Evolutionary conservation across 2,329 filamentous ascomycete species (phyloP).

Genomic region (Triangularia setosa): DNA sequence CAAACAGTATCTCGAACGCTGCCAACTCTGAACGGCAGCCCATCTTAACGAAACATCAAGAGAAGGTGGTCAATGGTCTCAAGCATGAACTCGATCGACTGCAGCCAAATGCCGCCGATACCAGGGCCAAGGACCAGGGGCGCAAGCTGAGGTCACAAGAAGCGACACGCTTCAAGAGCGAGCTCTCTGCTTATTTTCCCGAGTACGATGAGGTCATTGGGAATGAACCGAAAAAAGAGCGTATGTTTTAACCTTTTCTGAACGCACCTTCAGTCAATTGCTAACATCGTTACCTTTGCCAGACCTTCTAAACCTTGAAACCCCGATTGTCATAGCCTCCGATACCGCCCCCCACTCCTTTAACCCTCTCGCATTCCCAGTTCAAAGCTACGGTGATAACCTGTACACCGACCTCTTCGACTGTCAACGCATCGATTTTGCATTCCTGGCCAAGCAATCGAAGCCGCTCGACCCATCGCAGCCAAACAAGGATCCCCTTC

Average conservation of each 20-base stretch:
- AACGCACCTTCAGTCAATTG: conserved; percentile 9
- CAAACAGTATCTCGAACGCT: conserved; percentile 17
- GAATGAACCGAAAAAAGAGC: conserved; percentile 72
- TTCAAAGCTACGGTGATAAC: conserved; percentile 53
- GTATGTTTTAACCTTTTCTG: conserved; percentile 46
- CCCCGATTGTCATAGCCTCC: conserved; percentile 68
- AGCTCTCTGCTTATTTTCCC: conserved; percentile 83
- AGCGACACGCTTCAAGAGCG: conserved; percentile 81
- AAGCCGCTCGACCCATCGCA: not conserved
- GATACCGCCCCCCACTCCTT: conserved; percentile 30
- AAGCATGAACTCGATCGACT: conserved; percentile 57
- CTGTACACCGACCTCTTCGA: conserved; percentile 55
- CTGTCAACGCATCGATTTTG: conserved; percentile 54
- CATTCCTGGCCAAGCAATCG: conserved; percentile 41
- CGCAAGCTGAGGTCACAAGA: conserved; percentile 82
- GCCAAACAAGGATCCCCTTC: conserved; percentile 45
- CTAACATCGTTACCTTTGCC: conserved; percentile 19
- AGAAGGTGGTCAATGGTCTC: conserved; percentile 59
- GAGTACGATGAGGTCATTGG: conserved; percentile 94
- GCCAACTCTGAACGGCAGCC: conserved; percentile 23
- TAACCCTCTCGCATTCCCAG: conserved; percentile 30
- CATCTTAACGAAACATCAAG: conserved; percentile 47
- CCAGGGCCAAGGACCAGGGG: conserved; percentile 52
- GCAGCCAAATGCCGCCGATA: conserved; percentile 45
- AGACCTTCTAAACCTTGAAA: conserved; percentile 72